Evolutionary conservation across 306 rosid genomes (phyloP).

Genomic region (Prinsepia uniflora): DNA sequence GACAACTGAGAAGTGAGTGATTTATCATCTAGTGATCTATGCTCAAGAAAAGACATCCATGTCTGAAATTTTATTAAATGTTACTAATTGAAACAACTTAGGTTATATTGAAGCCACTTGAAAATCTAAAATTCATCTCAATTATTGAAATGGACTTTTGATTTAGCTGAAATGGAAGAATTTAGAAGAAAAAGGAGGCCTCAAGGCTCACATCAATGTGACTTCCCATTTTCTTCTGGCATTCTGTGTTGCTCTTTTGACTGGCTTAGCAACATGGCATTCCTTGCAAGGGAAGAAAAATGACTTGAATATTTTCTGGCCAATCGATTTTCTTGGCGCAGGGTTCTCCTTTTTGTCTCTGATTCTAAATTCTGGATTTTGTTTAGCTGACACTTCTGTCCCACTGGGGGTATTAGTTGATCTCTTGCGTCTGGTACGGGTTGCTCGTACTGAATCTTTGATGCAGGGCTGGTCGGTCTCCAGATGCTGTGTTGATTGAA

Average conservation of each 20-base stretch:
- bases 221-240: slow-evolving; percentile 33
- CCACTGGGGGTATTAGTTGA: slow-evolving; percentile 25
- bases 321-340: slow-evolving; percentile 25
- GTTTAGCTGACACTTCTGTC: slow-evolving; percentile 21
- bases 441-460: slow-evolving; percentile 30
- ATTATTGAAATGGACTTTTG: slow-evolving; percentile 7
- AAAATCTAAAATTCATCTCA: slow-evolving; percentile 6
- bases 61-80: slow-evolving; percentile 15
- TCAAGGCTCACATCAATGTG: slow-evolving; percentile 18
- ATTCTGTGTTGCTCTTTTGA: slow-evolving; percentile 24
- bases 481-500: slow-evolving; percentile 29
- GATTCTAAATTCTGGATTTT: slow-evolving; percentile 24
- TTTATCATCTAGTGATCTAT: not conserved
- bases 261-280: slow-evolving; percentile 37
- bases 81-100: slow-evolving; percentile 22
- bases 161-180: slow-evolving; percentile 16
- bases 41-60: not conserved
- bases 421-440: slow-evolving; percentile 27
- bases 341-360: slow-evolving; percentile 28
- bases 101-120: slow-evolving; percentile 10
- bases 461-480: slow-evolving; percentile 16
- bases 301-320: slow-evolving; percentile 39
- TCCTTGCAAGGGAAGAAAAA: slow-evolving; percentile 51
- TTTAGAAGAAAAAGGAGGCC: slow-evolving; percentile 20
- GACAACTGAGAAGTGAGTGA: too few relatives aligned